A percentile compares a stretch with the other conserved stretches of the same genome.
Evolutionary conservation across 2,329 filamentous ascomycete species (phyloP).

Genomic region (Reticulascus tulasneorum): DNA sequence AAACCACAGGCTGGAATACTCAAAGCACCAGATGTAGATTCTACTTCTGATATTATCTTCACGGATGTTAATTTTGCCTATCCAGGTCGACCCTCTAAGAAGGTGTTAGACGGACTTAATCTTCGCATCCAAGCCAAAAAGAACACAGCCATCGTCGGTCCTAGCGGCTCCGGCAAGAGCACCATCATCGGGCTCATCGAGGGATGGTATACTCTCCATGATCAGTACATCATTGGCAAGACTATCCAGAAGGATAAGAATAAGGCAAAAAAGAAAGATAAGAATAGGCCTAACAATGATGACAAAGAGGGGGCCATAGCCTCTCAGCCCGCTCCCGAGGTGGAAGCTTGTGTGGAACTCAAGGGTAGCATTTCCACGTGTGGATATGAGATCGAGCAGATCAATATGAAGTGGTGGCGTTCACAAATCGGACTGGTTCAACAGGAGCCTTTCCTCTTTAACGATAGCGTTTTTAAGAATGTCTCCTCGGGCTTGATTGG

Average conservation of each 20-base stretch:
- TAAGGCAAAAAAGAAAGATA: too few species aligned
- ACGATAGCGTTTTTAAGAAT: constrained; percentile 44
- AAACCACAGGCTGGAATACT: constrained; percentile 23
- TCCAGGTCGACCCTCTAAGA: constrained; percentile 36
- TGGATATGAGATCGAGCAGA: constrained; percentile 24
- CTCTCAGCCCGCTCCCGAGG: constrained; percentile 47
- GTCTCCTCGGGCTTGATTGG: constrained; percentile 42
- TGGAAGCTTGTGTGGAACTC: constrained; percentile 49
- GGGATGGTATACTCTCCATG: constrained; percentile 31
- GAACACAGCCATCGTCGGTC: constrained; percentile 34
- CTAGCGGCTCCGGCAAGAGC: constrained; percentile 34
- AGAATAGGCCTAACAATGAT: too few species aligned
- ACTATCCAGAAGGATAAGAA: too few species aligned
- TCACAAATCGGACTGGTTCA: constrained; percentile 34
- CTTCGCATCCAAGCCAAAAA: constrained; percentile 41
- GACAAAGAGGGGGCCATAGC: too few species aligned
- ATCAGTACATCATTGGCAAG: constrained; percentile 21
- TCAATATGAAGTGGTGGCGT: constrained; percentile 35
- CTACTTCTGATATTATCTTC: constrained; percentile 27
- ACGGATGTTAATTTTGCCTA: constrained; percentile 41
- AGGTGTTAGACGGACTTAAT: constrained; percentile 37
- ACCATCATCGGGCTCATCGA: constrained; percentile 35
- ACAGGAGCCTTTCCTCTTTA: constrained; percentile 35
- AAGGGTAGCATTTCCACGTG: constrained; percentile 32
- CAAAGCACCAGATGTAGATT: constrained; percentile 26